Evolutionary conservation across 176 grass and related monocot genomes (phyloP).

Genomic region (Carex myosuroides): DNA sequence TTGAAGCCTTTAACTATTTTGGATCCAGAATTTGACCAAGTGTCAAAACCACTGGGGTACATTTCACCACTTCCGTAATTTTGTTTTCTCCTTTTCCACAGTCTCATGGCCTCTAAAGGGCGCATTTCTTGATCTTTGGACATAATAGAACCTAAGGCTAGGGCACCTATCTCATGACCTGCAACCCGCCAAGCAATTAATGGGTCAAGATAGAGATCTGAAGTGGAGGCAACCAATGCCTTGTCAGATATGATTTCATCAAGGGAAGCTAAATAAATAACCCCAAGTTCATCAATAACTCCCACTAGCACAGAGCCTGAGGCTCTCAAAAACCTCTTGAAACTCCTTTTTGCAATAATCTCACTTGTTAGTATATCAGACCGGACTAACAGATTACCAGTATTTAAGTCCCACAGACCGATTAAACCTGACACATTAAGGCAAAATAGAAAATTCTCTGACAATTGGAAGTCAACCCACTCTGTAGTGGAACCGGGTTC

Average conservation of each 20-base stretch:
- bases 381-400: conserved; percentile 29
- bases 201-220: conserved; percentile 38
- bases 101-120: conserved; percentile 17
- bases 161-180: conserved; percentile 63
- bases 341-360: conserved; percentile 24
- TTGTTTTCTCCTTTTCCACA: conserved; percentile 47
- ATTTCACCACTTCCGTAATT: conserved; percentile 27
- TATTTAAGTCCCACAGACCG: conserved; percentile 55
- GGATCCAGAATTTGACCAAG: conserved; percentile 13
- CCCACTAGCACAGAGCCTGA: conserved; percentile 53
- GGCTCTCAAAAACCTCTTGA: conserved; percentile 68
- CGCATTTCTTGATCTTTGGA: conserved; percentile 23
- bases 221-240: conserved; percentile 16
- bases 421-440: conserved; percentile 56
- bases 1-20: conserved; percentile 17
- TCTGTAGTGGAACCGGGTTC: conserved; percentile 30
- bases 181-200: conserved; percentile 62
- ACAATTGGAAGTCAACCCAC: conserved; percentile 86
- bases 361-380: conserved; percentile 34
- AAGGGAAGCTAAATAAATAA: conserved; percentile 61
- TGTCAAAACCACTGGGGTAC: conserved; percentile 50
- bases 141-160: conserved; percentile 36
- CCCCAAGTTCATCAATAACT: conserved; percentile 59
- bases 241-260: conserved; percentile 63
- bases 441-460: conserved; percentile 71